phyloP scores from a whole-genome alignment of 805 yeast genomes.

The Kazachstania taianensis region DNA sequence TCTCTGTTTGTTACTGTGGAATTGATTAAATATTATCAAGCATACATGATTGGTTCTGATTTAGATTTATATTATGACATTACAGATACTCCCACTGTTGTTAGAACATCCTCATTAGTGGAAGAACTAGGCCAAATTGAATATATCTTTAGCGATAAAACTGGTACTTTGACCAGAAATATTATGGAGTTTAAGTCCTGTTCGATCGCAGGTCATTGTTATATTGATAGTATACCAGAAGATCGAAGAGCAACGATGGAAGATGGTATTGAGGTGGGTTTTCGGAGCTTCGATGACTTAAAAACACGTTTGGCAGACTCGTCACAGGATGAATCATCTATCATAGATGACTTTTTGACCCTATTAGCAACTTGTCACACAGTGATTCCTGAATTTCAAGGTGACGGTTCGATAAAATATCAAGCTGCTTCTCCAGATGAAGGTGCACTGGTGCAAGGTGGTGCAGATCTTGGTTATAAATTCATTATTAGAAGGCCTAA shows the following conservation, averaged over 20 bases:
- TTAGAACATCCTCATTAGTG: slow-evolving; percentile 88
- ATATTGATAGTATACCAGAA: slow-evolving; percentile 83
- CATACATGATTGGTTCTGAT: slow-evolving; percentile 86
- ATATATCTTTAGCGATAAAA: slow-evolving; percentile 91
- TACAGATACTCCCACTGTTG: slow-evolving; percentile 89
- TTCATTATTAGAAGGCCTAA: slow-evolving; percentile 82
- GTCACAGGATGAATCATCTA: slow-evolving; percentile 35
- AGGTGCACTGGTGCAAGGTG: slow-evolving; percentile 97
- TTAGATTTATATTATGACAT: slow-evolving; percentile 83
- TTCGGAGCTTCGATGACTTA: slow-evolving; percentile 58
- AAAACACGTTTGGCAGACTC: slow-evolving; percentile 36
- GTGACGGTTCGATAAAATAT: slow-evolving; percentile 62
- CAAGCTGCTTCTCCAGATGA: slow-evolving; percentile 99
- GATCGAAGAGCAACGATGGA: slow-evolving; percentile 62
- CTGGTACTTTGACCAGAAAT: slow-evolving; percentile 93
- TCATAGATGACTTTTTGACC: slow-evolving; percentile 69
- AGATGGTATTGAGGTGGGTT: slow-evolving; percentile 80
- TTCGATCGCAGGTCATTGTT: slow-evolving; percentile 85
- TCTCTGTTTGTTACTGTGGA: slow-evolving; percentile 94
- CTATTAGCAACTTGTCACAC: slow-evolving; percentile 91
- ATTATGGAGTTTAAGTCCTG: slow-evolving; percentile 95
- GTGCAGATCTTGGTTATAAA: slow-evolving; percentile 76
- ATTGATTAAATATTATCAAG: slow-evolving; percentile 90
- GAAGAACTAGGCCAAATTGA: slow-evolving; percentile 97
- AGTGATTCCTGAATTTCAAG: slow-evolving; percentile 81